Evolutionary conservation across 495 filamentous ascomycete species (phyloP), one percentile per base, ranked within the genome.

Genomic region (Lineolata rhizophorae): DNA sequence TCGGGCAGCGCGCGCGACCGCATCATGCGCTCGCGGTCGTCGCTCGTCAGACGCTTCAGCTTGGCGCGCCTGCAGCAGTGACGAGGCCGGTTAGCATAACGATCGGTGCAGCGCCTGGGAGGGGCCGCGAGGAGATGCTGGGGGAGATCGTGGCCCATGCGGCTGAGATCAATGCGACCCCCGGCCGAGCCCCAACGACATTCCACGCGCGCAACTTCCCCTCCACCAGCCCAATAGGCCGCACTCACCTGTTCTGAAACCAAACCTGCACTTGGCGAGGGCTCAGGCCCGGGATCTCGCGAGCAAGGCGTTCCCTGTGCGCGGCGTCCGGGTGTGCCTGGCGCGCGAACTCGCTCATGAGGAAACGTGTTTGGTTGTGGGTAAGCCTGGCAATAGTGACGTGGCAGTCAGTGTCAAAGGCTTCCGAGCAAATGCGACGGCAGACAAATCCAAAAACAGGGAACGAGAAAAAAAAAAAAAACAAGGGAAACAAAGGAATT

Each of bases 311-410:
- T 52, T 94, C 83, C 35, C 85, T 67, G 55, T 95, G 83, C 27
- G 80, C 77, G 19, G 85, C 84, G 51, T 95, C 84, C 9, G 85
- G 85, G 55, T 95, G 85, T 14, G 85, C 77, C 44, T 95, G 82
- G 41, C 85, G 80, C 31, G 81, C 77, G 45, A 94, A 95, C 53
- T 95, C 85, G 50, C 81, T 94, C 82, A 92, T 90, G 32, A 95
- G 57, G 44, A 92, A 95, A 18, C 85, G 70, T 17, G 85, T 95
- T 63, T 95, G 85, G 42, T 87, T 87, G 47, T 94, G 85, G 9
- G 85, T 95, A 40, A 95, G 70, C 38, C 85, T 95, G 25, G 10
- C 15, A 10, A 21, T 3, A 13, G 4, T n/a, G n/a, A n/a, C 18
- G 35, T 37, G n/a, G n/a, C n/a, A n/a, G n/a, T n/a, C n/a, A n/a